Evolutionary conservation across 306 rosid genomes (phyloP).

Genomic region (Gastrolobium bilobum): DNA sequence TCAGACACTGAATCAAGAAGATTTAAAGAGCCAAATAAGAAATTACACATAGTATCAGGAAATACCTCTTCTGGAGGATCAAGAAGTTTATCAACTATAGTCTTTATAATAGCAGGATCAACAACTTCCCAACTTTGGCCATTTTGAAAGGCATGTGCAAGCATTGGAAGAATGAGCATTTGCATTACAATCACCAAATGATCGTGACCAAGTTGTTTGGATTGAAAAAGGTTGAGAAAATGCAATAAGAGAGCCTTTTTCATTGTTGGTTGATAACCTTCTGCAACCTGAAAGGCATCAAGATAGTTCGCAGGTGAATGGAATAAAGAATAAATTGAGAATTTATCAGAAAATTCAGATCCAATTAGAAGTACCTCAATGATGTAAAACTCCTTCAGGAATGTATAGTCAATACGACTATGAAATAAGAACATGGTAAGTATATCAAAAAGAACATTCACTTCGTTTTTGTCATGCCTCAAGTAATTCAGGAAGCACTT

Average conservation of each 20-base stretch:
- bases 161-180: constrained; percentile 99
- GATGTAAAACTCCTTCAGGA: constrained; percentile 96
- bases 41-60: constrained; percentile 16
- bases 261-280: constrained; percentile 83
- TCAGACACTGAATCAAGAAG: constrained; percentile 11
- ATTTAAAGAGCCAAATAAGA: constrained; percentile 25
- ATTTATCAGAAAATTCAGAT: constrained; percentile 36
- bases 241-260: constrained; percentile 87
- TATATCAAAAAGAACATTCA: constrained; percentile 97
- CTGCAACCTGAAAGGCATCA: constrained; percentile 83
- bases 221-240: constrained; percentile 89
- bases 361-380: constrained; percentile 74
- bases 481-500: constrained; percentile 97
- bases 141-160: constrained; percentile 98
- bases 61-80: constrained; percentile 99
- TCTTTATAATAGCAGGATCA: constrained; percentile 83
- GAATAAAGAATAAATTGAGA: constrained; percentile 33
- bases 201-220: constrained; percentile 86
- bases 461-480: constrained; percentile 93
- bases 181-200: constrained; percentile 98
- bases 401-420: constrained; percentile 91
- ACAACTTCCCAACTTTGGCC: constrained; percentile 99
- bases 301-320: constrained; percentile 15
- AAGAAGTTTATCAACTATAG: constrained; percentile 98
- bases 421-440: constrained; percentile 93